Evolutionary conservation across 2,329 filamentous ascomycete species (phyloP), one percentile per base, ranked within the genome.

Genomic region (Escovopsis sp.): DNA sequence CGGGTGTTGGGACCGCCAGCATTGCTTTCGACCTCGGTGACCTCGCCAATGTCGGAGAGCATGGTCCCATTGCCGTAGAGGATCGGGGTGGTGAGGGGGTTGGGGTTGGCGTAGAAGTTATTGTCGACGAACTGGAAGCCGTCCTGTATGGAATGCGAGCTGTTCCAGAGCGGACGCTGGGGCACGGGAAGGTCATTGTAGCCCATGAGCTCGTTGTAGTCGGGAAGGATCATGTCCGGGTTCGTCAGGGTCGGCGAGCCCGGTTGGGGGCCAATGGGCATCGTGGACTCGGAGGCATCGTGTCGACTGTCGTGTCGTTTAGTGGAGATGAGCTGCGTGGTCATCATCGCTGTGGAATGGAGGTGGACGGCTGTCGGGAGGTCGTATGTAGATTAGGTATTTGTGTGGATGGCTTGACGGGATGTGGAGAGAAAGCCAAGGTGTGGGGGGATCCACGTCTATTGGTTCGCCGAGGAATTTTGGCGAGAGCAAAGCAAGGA

Each of bases 221-320:
- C 79, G 47, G 88, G 88, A 41, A 95, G 67, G 54, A 95, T 94
- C 85, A 94, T 88, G 59, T 94, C 88, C 41, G 87, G 86, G 60
- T 94, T 93, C 43, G 86, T 93, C 54, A 95, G 68, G 3, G 88
- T 94, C 38, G 88, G 88, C 46, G 85, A 93, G 11, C 77, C 77
- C 49, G 82, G 79, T 45, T 69, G 62, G 37, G 69, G 57, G 15
- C 66, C 60, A 51, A 72, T 69, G 33, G 60, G 56, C 48, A 59
- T 47, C 33, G 49, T 48, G 38, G 53, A 48, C 43, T 47, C 52
- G 43, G 40, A 49, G 43, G 49, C 53, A 43, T 57, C 53, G 41
- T 57, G 56, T 44, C 53, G 51, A 48, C 50, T 46, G 44, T 59
- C 51, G 45, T 50, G 53, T 50, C 50, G 51, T 32, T 32, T 32